These are phyloP conservation scores for Geotrichum candidum DNA, from an alignment of 1,139 yeast genomes.

Conservation along the genomic window DNA sequence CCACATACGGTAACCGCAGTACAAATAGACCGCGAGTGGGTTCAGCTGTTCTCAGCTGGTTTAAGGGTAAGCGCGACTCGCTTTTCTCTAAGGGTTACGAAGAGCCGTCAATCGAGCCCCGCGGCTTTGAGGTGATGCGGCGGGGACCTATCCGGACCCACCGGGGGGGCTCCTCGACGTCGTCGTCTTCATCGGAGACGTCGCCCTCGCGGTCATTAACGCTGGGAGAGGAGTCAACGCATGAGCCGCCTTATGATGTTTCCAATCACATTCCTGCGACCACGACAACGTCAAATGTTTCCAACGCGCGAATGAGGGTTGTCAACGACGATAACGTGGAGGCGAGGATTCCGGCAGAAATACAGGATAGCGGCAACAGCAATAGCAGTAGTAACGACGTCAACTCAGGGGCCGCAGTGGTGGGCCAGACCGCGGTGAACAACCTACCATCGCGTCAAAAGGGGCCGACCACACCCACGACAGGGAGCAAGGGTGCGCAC, in stretches of 20 bases:
- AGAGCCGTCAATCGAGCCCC: slow-evolving; percentile 13
- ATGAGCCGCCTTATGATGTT: neutral
- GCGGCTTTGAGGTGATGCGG: slow-evolving; percentile 29
- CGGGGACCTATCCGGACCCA: slow-evolving; percentile 25
- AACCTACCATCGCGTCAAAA: neutral
- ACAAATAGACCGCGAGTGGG: neutral
- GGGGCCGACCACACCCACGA: neutral
- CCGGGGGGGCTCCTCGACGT: neutral
- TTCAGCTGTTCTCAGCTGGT: neutral
- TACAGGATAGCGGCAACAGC: neutral
- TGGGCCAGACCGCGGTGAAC: neutral
- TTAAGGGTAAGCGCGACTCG: slow-evolving; percentile 1
- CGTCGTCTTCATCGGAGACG: neutral
- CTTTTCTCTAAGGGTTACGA: neutral
- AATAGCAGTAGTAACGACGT: neutral
- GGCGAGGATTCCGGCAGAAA: neutral
- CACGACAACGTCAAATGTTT: neutral
- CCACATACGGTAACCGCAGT: neutral
- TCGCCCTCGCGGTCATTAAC: neutral
- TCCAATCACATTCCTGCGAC: neutral
- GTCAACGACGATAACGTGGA: neutral
- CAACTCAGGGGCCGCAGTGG: neutral
- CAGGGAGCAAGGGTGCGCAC: neutral
- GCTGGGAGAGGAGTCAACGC: neutral
- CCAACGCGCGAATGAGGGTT: neutral